Base-by-base conservation (phyloP, 345 rosid species). In the Salix viminalis region DNA sequence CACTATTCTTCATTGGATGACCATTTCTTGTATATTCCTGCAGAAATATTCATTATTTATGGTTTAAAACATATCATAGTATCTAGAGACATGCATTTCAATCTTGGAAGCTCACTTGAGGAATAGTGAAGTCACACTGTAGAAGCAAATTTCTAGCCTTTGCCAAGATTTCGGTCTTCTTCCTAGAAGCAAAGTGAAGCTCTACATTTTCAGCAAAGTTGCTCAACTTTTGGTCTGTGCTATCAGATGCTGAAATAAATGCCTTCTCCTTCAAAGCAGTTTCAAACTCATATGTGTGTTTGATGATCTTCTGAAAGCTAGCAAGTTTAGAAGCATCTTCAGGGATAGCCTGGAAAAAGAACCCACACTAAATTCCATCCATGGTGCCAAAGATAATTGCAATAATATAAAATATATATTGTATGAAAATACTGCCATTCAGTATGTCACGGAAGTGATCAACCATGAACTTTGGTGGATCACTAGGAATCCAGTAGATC, bases 151-250 rank as follows among this genome's bases (percentile, higher is more conserved):
- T 88, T 86, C 99, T 92, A 80, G 99, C 89, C 86, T 87, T 96
- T 72, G 91, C 94, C 82, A 96, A 80, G 67, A 92, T 91, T 86
- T 93, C 99, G 26, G 69, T 89, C 81, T 86, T 96, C 88, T 90
- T 96, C 84, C 84, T 88, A 24, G 85, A 85, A 73, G 98, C 99
- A 90, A 96, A 96, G 88, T 96, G 97, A 87, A 93, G 94, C 87
- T 96, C 98, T 72, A 96, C 96, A 76, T 92, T 91, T 86, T 89
- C 91, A 44, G 95, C 90, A 83, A 87, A 96, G 70, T 73, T 88
- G 87, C 96, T 93, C 85, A 96, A 86, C 82, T 89, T 92, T 67
- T 86, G 85, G 67, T 93, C 97, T 64, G 79, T 71, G 60, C 78
- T 79, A 80, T 92, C 93, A 76, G 90, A 86, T 34, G 88, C 79